A percentile compares a stretch with the other conserved stretches of the same genome.
Conservation (phyloP, 495 filamentous ascomycete species). For the Margaritispora aquatica region DNA sequence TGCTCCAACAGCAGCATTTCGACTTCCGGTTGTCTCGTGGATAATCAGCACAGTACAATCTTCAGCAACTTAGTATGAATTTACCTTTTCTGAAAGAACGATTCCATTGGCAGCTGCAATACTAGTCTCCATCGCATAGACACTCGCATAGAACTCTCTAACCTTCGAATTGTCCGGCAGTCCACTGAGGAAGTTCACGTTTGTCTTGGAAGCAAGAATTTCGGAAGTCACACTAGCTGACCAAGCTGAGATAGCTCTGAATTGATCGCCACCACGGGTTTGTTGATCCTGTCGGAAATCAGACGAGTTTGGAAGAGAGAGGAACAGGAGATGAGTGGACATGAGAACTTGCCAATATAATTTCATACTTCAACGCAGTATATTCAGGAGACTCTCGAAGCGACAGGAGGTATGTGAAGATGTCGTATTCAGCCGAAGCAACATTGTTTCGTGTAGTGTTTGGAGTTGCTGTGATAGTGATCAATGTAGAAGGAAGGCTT, state of each 20-base stretch:
- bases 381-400: too few relatives aligned
- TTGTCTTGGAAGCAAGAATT: background rate
- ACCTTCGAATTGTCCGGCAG: background rate
- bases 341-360: too few relatives aligned
- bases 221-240: background rate
- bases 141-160: background rate
- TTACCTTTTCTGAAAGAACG: background rate
- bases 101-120: background rate
- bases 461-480: too few relatives aligned
- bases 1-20: background rate
- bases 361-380: too few relatives aligned
- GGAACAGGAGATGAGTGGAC: background rate
- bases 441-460: too few relatives aligned
- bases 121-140: background rate
- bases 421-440: too few relatives aligned
- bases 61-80: background rate
- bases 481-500: too few relatives aligned
- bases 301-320: background rate
- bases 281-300: background rate
- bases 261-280: background rate
- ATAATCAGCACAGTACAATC: background rate
- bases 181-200: background rate
- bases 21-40: background rate
- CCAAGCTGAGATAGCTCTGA: background rate
- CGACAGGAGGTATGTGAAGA: too few relatives aligned